phyloP scores from a whole-genome alignment of 1,284 basidiomycete species.

The Cryptococcus wingfieldii region DNA sequence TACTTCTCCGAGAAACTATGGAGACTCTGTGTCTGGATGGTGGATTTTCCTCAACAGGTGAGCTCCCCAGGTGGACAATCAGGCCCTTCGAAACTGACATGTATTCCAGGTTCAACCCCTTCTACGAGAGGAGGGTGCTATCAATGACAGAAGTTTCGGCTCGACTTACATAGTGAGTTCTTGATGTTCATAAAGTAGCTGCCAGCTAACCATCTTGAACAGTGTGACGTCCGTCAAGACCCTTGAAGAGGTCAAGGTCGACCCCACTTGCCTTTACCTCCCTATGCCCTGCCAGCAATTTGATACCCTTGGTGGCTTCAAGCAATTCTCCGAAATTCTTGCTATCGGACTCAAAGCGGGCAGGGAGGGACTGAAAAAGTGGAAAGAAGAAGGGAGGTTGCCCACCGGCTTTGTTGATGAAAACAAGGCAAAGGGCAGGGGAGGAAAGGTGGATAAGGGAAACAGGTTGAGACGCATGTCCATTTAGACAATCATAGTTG shows the following conservation, averaged over 20 bases:
- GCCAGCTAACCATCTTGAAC: slow-evolving; percentile 2
- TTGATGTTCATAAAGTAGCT: background rate
- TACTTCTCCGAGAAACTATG: slow-evolving; percentile 88
- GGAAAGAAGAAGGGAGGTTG: slow-evolving; percentile 75
- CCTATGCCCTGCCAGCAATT: slow-evolving; percentile 80
- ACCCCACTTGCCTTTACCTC: slow-evolving; percentile 85
- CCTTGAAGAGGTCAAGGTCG: slow-evolving; percentile 86
- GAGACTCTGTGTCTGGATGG: slow-evolving; percentile 94
- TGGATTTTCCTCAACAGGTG: slow-evolving; percentile 90
- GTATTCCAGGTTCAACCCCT: slow-evolving; percentile 61
- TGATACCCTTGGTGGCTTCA: slow-evolving; percentile 49
- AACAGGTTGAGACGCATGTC: slow-evolving; percentile 33
- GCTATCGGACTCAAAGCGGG: slow-evolving; percentile 77
- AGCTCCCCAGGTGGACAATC: slow-evolving; percentile 23
- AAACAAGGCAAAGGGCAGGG: slow-evolving; percentile 15
- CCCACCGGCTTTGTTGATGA: slow-evolving; percentile 63
- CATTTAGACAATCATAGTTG: background rate
- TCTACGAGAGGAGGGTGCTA: slow-evolving; percentile 74
- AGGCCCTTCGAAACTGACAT: background rate
- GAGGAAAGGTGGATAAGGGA: slow-evolving; percentile 27
- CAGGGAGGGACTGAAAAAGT: slow-evolving; percentile 66
- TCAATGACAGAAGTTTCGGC: slow-evolving; percentile 96
- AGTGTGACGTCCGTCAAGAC: slow-evolving; percentile 95
- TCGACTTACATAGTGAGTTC: slow-evolving; percentile 82
- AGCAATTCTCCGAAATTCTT: slow-evolving; percentile 56